These are phyloP conservation scores for Eucalyptus pauciflora DNA, from an alignment of 345 rosid genomes.

Conservation along the genomic window DNA sequence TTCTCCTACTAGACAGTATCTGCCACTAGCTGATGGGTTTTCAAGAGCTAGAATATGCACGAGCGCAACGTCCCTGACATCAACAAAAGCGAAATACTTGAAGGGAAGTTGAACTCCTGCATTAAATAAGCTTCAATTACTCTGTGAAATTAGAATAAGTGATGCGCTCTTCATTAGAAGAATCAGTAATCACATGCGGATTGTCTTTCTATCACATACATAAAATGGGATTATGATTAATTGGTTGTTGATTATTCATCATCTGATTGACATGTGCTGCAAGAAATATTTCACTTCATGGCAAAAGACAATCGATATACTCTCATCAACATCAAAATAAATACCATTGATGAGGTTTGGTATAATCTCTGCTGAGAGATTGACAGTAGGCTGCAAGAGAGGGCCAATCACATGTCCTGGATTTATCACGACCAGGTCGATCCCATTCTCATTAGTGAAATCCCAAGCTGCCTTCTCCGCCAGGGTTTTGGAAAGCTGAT, in stretches of 20 bases:
- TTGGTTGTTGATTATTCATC: neutral
- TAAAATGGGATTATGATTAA: neutral
- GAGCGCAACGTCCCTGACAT: conserved; percentile 40
- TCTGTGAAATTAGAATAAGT: neutral
- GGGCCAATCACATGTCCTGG: neutral
- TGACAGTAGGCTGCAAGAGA: neutral
- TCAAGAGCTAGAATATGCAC: conserved; percentile 51
- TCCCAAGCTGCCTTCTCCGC: conserved; percentile 1
- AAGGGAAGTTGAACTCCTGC: conserved; percentile 5
- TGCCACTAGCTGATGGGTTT: conserved; percentile 26
- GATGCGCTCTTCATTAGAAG: neutral
- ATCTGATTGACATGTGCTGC: neutral
- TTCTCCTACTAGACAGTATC: conserved; percentile 22
- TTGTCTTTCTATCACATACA: neutral
- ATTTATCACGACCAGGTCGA: neutral
- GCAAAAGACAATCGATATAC: neutral
- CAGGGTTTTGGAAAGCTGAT: neutral
- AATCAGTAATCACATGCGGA: neutral
- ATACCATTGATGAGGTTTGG: neutral
- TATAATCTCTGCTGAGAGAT: neutral
- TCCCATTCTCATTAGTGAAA: neutral
- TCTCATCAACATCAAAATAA: neutral
- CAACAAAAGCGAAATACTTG: conserved; percentile 13
- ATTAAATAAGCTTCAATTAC: neutral
- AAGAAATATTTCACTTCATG: neutral